Conservation (phyloP, 2,329 filamentous ascomycete genomes). For the Thielaviopsis populi region DNA sequence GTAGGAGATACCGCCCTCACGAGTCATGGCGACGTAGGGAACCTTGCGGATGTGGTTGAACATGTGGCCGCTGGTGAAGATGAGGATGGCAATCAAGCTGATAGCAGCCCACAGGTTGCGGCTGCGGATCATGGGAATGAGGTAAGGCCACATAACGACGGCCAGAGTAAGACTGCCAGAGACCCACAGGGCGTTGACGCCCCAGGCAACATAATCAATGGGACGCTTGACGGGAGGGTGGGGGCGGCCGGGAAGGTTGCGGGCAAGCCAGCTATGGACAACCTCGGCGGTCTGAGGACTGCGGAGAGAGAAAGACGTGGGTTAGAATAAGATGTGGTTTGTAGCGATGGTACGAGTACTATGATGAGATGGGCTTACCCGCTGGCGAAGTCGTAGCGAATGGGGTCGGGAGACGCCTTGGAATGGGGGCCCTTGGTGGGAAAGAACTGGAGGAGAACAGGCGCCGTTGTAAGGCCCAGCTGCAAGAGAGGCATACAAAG, state of each 20-base stretch:
- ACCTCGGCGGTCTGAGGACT: conserved; percentile 64
- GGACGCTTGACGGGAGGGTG: conserved; percentile 69
- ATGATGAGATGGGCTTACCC: conserved; percentile 42
- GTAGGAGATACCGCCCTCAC: conserved; percentile 73
- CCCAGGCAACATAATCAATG: conserved; percentile 70
- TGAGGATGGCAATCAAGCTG: conserved; percentile 73
- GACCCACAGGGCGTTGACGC: conserved; percentile 50
- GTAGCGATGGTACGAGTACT: neutral
- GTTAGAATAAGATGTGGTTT: conserved; percentile 8
- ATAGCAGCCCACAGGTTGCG: conserved; percentile 88
- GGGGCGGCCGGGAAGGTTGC: conserved; percentile 62
- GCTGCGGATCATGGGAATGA: conserved; percentile 71
- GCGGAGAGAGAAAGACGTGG: conserved; percentile 4
- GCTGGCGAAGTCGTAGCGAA: conserved; percentile 70
- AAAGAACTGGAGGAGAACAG: conserved; percentile 74
- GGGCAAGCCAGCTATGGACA: conserved; percentile 62
- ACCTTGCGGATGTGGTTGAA: conserved; percentile 97
- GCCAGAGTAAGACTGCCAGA: conserved; percentile 55
- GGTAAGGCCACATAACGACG: conserved; percentile 59
- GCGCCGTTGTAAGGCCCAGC: conserved; percentile 88
- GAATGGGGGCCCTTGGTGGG: conserved; percentile 68
- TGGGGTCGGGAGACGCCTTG: conserved; percentile 48
- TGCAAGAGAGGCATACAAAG: conserved; percentile 26
- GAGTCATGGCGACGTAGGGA: conserved; percentile 77
- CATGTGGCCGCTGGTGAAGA: conserved; percentile 97